Percentiles rank a stretch among this genome's conserved stretches.
Evolutionary conservation across 1,284 basidiomycete species (phyloP).

Genomic region (Moesziomyces aphidis): DNA sequence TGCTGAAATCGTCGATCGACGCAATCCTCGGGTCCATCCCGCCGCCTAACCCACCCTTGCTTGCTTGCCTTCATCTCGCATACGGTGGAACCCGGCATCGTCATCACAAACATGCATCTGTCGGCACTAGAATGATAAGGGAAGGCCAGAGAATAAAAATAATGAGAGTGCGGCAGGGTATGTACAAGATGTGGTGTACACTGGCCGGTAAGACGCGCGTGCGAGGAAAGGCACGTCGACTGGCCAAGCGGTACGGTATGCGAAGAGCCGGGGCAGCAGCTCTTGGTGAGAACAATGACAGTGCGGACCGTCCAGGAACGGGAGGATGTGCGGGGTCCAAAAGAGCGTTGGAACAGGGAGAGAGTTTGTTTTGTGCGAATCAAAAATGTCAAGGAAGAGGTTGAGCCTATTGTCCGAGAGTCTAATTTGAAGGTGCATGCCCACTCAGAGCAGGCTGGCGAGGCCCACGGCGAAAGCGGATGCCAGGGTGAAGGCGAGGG

Average conservation of each 20-base stretch:
- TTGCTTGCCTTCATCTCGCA: no score
- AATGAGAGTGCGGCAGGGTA: not conserved
- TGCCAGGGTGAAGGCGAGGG: conserved; percentile 5
- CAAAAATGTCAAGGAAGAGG: not conserved
- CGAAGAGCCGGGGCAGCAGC: not conserved
- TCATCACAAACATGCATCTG: no score
- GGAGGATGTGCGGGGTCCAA: not conserved
- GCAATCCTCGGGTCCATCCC: no score
- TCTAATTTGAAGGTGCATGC: not conserved
- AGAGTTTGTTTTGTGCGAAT: not conserved
- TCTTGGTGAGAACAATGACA: no score
- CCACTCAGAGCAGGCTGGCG: conserved; percentile 13
- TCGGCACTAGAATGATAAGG: not conserved
- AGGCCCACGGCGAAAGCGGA: conserved; percentile 19
- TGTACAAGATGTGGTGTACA: conserved; percentile 6
- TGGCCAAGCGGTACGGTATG: not conserved
- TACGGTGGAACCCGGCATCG: no score
- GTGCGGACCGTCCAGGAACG: no score
- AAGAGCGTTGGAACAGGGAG: not conserved
- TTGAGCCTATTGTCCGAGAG: conserved; percentile 6
- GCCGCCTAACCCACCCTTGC: no score
- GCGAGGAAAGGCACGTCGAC: not conserved
- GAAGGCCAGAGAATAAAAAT: not conserved
- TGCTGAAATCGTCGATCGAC: not conserved
- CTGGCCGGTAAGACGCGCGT: not conserved